Evolutionary conservation across 2,329 filamentous ascomycete genomes (phyloP).

Genomic region (Epichloe elymi): DNA sequence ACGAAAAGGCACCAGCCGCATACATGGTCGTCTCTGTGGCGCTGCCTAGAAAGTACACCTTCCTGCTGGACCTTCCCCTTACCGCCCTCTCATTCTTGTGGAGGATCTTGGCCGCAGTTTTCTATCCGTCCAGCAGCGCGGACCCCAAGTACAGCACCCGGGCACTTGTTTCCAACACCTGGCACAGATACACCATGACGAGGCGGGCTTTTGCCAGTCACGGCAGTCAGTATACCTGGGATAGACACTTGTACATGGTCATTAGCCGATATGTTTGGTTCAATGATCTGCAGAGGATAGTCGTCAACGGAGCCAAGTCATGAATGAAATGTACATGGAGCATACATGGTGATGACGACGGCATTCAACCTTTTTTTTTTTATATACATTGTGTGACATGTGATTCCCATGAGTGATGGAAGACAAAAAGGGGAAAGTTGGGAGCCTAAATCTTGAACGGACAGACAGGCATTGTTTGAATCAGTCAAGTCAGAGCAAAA

Average conservation of each 20-base stretch:
- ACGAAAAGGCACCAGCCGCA: constrained; percentile 18
- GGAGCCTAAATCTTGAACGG: background rate
- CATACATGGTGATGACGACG: background rate
- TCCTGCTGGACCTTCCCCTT: constrained; percentile 23
- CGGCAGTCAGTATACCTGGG: constrained; percentile 27
- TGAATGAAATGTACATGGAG: background rate
- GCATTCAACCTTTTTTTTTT: background rate
- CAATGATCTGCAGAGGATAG: constrained; percentile 15
- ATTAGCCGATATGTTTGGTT: constrained; percentile 28
- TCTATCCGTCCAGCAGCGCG: constrained; percentile 9
- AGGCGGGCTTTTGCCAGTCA: constrained; percentile 24
- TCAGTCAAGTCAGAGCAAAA: no score
- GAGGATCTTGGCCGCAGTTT: constrained; percentile 9
- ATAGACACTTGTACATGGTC: constrained; percentile 25
- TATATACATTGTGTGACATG: background rate
- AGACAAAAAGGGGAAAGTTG: background rate
- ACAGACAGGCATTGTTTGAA: no score
- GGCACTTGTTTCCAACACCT: constrained; percentile 23
- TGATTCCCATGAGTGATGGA: no score
- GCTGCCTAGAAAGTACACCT: constrained; percentile 24
- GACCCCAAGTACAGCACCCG: constrained; percentile 11
- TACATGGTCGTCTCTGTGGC: constrained; percentile 23
- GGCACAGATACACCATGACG: constrained; percentile 21
- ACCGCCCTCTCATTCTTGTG: constrained; percentile 23
- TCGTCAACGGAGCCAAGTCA: background rate